Evolutionary conservation across 371 early-diverging fungal genomes (phyloP).

Genomic region (Syncephalastrum monosporum): DNA sequence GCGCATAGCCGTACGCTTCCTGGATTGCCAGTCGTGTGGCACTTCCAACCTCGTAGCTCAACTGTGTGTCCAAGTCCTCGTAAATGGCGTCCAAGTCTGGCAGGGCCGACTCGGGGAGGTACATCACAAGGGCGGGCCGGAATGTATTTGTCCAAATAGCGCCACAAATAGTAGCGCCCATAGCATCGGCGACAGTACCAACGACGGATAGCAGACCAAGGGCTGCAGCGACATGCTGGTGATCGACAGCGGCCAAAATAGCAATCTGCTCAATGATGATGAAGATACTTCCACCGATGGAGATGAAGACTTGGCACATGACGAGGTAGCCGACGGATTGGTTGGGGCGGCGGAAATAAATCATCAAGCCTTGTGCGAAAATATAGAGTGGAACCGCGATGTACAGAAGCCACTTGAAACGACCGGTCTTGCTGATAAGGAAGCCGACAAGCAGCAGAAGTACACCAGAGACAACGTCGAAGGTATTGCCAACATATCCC

Average conservation of each 20-base stretch:
- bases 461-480: conserved; percentile 18
- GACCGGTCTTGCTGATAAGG: conserved; percentile 15
- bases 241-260: conserved; percentile 21
- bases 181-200: conserved; percentile 15
- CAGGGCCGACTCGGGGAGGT: conserved; percentile 11
- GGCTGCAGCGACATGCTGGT: conserved; percentile 17
- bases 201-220: conserved; percentile 18
- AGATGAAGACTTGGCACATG: conserved; percentile 21
- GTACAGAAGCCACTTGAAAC: conserved; percentile 18
- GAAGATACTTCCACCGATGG: conserved; percentile 22
- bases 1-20: conserved; percentile 22
- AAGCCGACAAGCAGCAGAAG: conserved; percentile 15
- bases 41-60: conserved; percentile 18
- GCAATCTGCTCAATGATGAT: conserved; percentile 19
- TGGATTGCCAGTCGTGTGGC: conserved; percentile 14
- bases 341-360: conserved; percentile 22
- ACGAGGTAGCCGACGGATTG: conserved; percentile 20
- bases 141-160: conserved; percentile 21
- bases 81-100: conserved; percentile 13
- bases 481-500: conserved; percentile 17
- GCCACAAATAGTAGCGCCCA: conserved; percentile 20
- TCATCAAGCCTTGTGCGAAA: conserved; percentile 22
- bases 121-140: conserved; percentile 7
- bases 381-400: conserved; percentile 18
- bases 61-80: conserved; percentile 17